Evolutionary conservation across 2,329 filamentous ascomycete genomes (phyloP).

Genomic region (Sclerotinia minor): DNA sequence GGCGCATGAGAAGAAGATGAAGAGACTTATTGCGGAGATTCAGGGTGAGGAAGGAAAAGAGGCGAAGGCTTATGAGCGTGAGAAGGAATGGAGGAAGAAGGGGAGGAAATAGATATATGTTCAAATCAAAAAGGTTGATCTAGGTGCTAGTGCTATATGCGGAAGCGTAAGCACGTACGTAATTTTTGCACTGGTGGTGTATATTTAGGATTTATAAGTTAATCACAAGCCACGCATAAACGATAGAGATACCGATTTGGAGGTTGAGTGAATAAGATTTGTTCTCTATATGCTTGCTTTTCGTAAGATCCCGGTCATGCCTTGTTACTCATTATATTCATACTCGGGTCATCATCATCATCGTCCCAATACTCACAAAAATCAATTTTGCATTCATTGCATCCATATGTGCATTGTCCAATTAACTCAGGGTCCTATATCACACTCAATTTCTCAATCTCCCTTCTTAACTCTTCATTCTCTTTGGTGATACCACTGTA

Average conservation of each 20-base stretch:
- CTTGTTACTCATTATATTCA: background rate
- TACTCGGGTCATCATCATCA: no score
- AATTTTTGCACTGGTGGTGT: conserved; percentile 3
- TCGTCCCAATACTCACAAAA: background rate
- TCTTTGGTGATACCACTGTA: conserved; percentile 52
- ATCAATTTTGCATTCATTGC: background rate
- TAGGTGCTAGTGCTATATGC: background rate
- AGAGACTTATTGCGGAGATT: conserved; percentile 87
- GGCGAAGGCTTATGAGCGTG: conserved; percentile 83
- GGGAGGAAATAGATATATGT: conserved; percentile 49
- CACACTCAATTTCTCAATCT: conserved; percentile 27
- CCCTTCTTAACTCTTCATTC: conserved; percentile 30
- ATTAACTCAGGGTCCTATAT: background rate
- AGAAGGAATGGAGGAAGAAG: conserved; percentile 73
- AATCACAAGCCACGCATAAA: background rate
- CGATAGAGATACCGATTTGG: conserved; percentile 4
- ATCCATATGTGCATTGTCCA: background rate
- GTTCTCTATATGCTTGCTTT: background rate
- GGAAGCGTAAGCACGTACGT: background rate
- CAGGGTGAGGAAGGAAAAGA: conserved; percentile 89
- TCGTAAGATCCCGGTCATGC: background rate
- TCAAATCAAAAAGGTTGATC: background rate
- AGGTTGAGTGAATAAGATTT: background rate
- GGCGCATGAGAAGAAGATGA: conserved; percentile 96
- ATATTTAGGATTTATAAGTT: background rate